phyloP scores from a whole-genome alignment of 192 early-diverging fungal species.

The Linnemannia exigua region DNA sequence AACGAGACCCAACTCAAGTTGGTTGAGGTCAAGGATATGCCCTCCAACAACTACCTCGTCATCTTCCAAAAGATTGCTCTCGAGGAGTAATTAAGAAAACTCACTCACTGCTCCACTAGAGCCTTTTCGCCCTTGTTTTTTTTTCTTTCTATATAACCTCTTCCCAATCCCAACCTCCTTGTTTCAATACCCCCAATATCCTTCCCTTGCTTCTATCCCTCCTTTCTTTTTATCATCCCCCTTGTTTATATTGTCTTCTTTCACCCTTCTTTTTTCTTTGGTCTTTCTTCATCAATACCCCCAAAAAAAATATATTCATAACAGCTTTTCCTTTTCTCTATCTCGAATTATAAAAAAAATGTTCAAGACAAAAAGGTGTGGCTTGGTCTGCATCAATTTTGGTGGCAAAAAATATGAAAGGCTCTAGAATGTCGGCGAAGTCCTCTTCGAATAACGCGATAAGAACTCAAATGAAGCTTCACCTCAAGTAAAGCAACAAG shows the following conservation, averaged over 20 bases:
- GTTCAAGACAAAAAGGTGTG: neutral
- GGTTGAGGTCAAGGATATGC: slow-evolving; percentile 16
- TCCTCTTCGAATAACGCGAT: too few relatives aligned
- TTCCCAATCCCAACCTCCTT: too few relatives aligned
- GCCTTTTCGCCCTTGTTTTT: neutral
- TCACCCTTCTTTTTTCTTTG: too few relatives aligned
- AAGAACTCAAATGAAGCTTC: neutral
- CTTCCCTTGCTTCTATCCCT: neutral
- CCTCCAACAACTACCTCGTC: slow-evolving; percentile 44
- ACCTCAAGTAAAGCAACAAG: neutral
- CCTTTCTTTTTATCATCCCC: neutral
- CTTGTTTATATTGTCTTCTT: too few relatives aligned
- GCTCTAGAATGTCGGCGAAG: too few relatives aligned
- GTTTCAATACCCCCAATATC: too few relatives aligned
- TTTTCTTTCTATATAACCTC: too few relatives aligned
- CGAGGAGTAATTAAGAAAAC: slow-evolving; percentile 13
- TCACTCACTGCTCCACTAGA: too few relatives aligned
- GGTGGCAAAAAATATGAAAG: too few relatives aligned
- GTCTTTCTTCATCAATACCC: too few relatives aligned
- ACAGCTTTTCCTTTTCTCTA: neutral
- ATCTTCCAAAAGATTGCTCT: slow-evolving; percentile 15
- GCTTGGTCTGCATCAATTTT: too few relatives aligned
- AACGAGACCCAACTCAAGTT: slow-evolving; percentile 15
- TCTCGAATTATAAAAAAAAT: neutral
- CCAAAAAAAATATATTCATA: too few relatives aligned